Conservation (phyloP, 768 basidiomycete genomes). For the Suillus alpinus region DNA sequence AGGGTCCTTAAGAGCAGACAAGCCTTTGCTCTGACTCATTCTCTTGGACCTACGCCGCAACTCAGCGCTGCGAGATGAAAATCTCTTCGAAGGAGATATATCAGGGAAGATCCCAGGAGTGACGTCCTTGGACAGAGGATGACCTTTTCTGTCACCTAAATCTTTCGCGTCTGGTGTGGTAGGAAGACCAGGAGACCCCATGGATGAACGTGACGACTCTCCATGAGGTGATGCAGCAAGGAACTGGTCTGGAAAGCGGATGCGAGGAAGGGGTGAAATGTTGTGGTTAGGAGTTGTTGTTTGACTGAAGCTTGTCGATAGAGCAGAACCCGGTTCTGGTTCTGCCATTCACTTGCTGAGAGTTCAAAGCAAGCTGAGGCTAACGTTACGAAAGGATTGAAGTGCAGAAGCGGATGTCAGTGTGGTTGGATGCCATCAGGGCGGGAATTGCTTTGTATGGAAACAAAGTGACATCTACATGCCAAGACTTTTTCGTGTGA, state of each 20-base stretch:
- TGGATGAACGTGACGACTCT: conserved; percentile 31
- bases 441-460: background rate
- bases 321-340: conserved; percentile 22
- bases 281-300: conserved; percentile 12
- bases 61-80: conserved; percentile 12
- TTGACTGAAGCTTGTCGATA: conserved; percentile 18
- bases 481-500: conserved; percentile 2
- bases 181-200: conserved; percentile 15
- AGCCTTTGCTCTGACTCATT: conserved; percentile 8
- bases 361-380: background rate
- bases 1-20: conserved; percentile 25
- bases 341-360: conserved; percentile 28
- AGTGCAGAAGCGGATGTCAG: background rate
- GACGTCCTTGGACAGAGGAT: conserved; percentile 18
- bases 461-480: background rate
- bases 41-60: conserved; percentile 20
- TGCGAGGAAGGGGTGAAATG: conserved; percentile 23
- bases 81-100: conserved; percentile 13
- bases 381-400: background rate
- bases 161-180: conserved; percentile 13
- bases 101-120: conserved; percentile 3
- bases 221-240: conserved; percentile 22
- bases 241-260: conserved; percentile 34
- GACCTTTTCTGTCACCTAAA: conserved; percentile 16
- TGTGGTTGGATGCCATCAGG: background rate